Evolutionary conservation across 2,329 filamentous ascomycete species (phyloP).

Genomic region (Alternaria sp.): DNA sequence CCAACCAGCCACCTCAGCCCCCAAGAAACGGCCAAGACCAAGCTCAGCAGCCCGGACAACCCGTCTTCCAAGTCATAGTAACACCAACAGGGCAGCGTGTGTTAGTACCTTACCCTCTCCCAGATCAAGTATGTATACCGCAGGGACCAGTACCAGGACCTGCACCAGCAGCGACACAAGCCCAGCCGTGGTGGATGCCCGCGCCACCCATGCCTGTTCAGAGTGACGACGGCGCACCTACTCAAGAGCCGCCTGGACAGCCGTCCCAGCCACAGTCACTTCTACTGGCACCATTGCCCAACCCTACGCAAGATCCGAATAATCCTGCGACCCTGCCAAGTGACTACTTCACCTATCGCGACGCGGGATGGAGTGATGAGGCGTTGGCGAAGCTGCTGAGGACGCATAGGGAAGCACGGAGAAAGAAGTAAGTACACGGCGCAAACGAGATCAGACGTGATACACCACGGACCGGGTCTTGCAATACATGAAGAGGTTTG

Average conservation of each 20-base stretch:
- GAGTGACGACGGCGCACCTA: not conserved
- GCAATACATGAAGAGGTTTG: not conserved
- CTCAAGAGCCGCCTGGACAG: not conserved
- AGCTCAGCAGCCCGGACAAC: not conserved
- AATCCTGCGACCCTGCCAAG: not conserved
- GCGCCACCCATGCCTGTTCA: not conserved
- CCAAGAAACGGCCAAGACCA: not conserved
- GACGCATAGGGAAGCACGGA: not conserved
- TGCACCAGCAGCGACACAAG: not conserved
- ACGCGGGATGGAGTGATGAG: not conserved
- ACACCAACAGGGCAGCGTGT: not conserved
- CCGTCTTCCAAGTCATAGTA: not conserved
- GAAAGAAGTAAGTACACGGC: not conserved
- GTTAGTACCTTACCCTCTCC: not conserved
- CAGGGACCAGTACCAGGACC: not conserved
- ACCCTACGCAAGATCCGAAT: not conserved
- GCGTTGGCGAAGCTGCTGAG: not conserved
- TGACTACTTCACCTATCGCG: not conserved
- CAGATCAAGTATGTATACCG: not conserved
- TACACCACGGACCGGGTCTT: not conserved
- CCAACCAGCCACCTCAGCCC: not conserved
- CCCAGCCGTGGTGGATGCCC: not conserved
- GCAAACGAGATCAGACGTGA: not conserved
- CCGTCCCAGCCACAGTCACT: not conserved
- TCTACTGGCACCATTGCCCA: not conserved